Conservation (phyloP, 106 monocot species). For the Apostasia ramifera region DNA sequence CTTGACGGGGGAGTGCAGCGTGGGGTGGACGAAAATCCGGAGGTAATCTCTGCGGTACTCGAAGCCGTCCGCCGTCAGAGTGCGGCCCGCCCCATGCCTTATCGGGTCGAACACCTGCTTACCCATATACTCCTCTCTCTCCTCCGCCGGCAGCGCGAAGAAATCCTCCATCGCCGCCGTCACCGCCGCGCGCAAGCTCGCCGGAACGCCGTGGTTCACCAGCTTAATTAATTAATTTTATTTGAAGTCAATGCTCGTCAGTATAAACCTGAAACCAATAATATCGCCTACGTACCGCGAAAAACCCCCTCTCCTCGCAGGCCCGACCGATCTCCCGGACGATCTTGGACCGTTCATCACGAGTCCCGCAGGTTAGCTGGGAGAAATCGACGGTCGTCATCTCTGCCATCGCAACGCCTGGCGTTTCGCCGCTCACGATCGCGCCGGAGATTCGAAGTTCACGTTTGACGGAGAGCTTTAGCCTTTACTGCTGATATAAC, state of each 20-base stretch:
- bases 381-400: slow-evolving; percentile 56
- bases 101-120: slow-evolving; percentile 40
- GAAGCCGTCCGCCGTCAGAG: slow-evolving; percentile 25
- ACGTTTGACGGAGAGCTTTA: neutral
- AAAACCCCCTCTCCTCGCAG: slow-evolving; percentile 72
- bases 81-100: slow-evolving; percentile 52
- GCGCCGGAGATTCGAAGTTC: neutral
- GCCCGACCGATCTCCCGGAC: slow-evolving; percentile 32
- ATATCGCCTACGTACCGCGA: slow-evolving; percentile 28
- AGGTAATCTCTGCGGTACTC: slow-evolving; percentile 54
- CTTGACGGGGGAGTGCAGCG: slow-evolving; percentile 36
- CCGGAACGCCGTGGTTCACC: slow-evolving; percentile 37
- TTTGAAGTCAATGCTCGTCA: neutral
- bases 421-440: neutral
- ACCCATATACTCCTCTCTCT: slow-evolving; percentile 34
- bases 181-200: slow-evolving; percentile 12
- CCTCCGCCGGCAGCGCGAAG: slow-evolving; percentile 32
- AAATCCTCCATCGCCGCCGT: slow-evolving; percentile 3
- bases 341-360: slow-evolving; percentile 18
- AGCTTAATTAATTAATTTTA: slow-evolving; percentile 9
- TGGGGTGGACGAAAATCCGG: slow-evolving; percentile 51
- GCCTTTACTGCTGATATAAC: neutral
- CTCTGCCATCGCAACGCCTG: neutral
- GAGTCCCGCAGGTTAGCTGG: slow-evolving; percentile 17
- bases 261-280: neutral